phyloP scores from a whole-genome alignment of 441 rosid species.

The Raphanus hybrid region DNA sequence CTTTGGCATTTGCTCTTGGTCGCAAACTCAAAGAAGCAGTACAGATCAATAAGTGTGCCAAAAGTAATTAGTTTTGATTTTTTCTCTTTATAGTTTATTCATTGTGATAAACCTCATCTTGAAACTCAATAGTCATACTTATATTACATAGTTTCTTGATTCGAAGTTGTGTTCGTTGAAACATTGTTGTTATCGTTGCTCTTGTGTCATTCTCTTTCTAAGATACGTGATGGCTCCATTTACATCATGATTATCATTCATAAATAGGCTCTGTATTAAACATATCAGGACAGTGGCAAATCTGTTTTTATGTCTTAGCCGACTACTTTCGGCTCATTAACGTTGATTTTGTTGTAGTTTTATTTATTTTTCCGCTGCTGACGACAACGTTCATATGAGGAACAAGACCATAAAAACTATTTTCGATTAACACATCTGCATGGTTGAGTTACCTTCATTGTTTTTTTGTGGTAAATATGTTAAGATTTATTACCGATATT shows the following conservation, averaged over 20 bases:
- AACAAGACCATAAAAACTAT: too few relatives aligned
- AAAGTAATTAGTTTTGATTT: neutral
- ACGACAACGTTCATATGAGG: too few relatives aligned
- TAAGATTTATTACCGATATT: too few relatives aligned
- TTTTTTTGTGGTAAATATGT: too few relatives aligned
- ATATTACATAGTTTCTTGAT: neutral
- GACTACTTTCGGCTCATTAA: too few relatives aligned
- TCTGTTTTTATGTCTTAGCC: too few relatives aligned
- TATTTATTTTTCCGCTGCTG: too few relatives aligned
- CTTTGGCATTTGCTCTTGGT: constrained; percentile 69
- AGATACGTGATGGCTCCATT: neutral
- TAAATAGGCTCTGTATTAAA: too few relatives aligned
- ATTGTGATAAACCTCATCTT: neutral
- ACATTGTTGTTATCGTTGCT: neutral
- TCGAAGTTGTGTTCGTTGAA: neutral
- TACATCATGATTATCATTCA: neutral
- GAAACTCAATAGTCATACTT: neutral
- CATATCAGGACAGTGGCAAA: too few relatives aligned
- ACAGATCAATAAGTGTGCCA: neutral
- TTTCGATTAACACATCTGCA: too few relatives aligned
- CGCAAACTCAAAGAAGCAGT: constrained; percentile 51
- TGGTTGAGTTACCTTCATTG: too few relatives aligned
- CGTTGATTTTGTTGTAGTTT: too few relatives aligned
- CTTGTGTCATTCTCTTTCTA: neutral
- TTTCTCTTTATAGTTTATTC: neutral